Conservation (phyloP, 108 stramenopile species). For the Tribonema minus region DNA sequence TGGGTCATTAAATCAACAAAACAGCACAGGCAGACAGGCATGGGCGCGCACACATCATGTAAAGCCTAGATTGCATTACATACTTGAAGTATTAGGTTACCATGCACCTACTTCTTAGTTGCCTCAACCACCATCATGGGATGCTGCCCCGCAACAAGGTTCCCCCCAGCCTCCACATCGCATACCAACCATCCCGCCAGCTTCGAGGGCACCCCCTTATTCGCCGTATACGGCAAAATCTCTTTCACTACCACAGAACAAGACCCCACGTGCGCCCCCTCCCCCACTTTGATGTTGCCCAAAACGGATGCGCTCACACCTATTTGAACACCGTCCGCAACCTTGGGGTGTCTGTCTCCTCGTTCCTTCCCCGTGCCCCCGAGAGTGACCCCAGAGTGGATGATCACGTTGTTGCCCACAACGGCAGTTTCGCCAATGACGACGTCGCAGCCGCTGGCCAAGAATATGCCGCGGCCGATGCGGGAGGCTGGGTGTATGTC, state of each 20-base stretch:
- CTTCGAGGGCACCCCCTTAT: background rate
- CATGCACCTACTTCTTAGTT: too few species aligned
- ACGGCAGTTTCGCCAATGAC: conserved; percentile 87
- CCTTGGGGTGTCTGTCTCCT: conserved; percentile 86
- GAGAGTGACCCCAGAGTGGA: conserved; percentile 78
- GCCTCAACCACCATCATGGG: too few species aligned
- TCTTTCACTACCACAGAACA: conserved; percentile 4
- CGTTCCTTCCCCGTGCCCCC: conserved; percentile 81
- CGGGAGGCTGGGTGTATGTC: conserved; percentile 22
- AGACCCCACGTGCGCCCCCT: background rate
- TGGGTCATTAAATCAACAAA: too few species aligned
- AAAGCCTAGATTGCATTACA: too few species aligned
- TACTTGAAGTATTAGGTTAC: too few species aligned
- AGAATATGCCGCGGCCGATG: conserved; percentile 9
- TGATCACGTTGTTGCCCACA: conserved; percentile 69
- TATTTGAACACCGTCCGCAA: conserved; percentile 70
- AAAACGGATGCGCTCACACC: conserved; percentile 68
- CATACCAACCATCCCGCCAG: background rate
- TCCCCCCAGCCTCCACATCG: background rate
- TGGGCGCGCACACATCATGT: too few species aligned
- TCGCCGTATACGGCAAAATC: background rate
- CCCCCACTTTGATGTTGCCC: conserved; percentile 68
- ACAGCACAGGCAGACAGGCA: too few species aligned
- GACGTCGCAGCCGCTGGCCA: conserved; percentile 27
- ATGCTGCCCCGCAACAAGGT: too few species aligned